Percentiles rank a stretch among this genome's conserved stretches.
Conservation (phyloP, 306 rosid species). For the Corylus heterophylla region DNA sequence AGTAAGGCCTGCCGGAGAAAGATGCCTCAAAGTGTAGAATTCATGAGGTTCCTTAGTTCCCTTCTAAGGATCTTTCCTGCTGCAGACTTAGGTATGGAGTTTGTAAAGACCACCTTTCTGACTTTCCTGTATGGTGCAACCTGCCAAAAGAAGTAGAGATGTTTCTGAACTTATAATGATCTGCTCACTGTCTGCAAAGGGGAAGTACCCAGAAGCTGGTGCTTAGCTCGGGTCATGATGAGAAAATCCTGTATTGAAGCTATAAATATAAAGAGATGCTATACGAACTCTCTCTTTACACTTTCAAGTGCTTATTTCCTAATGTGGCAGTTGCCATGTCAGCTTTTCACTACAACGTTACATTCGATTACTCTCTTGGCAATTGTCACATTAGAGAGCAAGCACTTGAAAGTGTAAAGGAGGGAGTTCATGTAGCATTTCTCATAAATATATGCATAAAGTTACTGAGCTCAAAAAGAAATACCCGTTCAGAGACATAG, state of each 20-base stretch:
- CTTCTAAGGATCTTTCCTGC: constrained; percentile 84
- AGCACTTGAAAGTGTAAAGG: no score
- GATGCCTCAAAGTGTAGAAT: constrained; percentile 50
- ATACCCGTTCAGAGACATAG: constrained; percentile 65
- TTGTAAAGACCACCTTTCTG: constrained; percentile 67
- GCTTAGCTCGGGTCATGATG: not conserved
- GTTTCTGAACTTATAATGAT: not conserved
- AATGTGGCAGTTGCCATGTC: no score
- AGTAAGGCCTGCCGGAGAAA: not conserved
- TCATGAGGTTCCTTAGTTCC: constrained; percentile 42
- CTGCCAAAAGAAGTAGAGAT: constrained; percentile 31
- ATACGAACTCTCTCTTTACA: no score
- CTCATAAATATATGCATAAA: not conserved
- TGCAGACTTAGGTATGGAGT: constrained; percentile 69
- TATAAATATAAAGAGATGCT: no score
- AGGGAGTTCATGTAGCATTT: no score
- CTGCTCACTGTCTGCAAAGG: not conserved
- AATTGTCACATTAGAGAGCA: no score
- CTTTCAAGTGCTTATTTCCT: no score
- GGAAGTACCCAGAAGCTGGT: not conserved
- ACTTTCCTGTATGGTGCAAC: constrained; percentile 83
- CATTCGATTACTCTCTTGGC: no score
- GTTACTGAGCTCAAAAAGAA: not conserved
- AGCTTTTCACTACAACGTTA: no score
- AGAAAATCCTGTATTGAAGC: not conserved